A percentile compares a stretch with the other conserved stretches of the same genome.
These are phyloP conservation scores for Monilinia vaccinii-corymbosi DNA, from an alignment of 2,329 filamentous ascomycete species.

Conservation along the genomic window DNA sequence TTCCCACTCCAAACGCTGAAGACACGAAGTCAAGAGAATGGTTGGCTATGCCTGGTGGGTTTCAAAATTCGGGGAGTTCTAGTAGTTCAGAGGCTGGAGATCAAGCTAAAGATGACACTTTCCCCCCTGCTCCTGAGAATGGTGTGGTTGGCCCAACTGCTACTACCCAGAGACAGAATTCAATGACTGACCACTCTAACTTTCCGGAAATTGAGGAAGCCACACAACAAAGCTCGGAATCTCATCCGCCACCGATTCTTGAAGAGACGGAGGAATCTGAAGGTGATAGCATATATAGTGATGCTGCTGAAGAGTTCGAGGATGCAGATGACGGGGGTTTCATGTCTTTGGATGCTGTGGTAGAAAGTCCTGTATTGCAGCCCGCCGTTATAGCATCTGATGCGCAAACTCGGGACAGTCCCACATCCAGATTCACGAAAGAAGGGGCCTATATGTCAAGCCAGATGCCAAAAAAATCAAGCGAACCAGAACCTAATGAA, in stretches of 20 bases:
- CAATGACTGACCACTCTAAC: constrained; percentile 2
- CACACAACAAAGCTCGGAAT: constrained; percentile 33
- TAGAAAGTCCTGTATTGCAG: constrained; percentile 44
- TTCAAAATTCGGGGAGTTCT: constrained; percentile 35
- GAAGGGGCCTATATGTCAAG: constrained; percentile 20
- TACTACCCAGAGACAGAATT: constrained; percentile 7
- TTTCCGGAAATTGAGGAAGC: constrained; percentile 15
- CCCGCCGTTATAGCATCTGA: constrained; percentile 18
- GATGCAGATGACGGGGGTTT: constrained; percentile 54
- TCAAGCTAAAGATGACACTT: constrained; percentile 10
- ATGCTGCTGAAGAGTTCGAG: constrained; percentile 65
- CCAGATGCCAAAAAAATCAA: constrained; percentile 15
- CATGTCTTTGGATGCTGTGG: constrained; percentile 62
- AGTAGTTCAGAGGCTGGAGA: constrained; percentile 17
- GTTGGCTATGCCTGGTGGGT: constrained; percentile 44
- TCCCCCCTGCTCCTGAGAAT: constrained; percentile 10
- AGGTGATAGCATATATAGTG: constrained; percentile 57
- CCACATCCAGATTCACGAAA: constrained; percentile 20
- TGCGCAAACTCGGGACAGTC: constrained; percentile 23
- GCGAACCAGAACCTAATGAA: constrained; percentile 19
- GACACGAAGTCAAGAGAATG: constrained; percentile 28
- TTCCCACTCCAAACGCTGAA: constrained; percentile 38
- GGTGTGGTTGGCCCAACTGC: constrained; percentile 15
- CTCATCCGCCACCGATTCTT: constrained; percentile 21
- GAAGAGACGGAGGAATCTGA: constrained; percentile 37